A percentile compares a stretch with the other conserved stretches of the same genome.
Conservation (phyloP, 192 early-diverging fungal species). For the Coemansia sp. region DNA sequence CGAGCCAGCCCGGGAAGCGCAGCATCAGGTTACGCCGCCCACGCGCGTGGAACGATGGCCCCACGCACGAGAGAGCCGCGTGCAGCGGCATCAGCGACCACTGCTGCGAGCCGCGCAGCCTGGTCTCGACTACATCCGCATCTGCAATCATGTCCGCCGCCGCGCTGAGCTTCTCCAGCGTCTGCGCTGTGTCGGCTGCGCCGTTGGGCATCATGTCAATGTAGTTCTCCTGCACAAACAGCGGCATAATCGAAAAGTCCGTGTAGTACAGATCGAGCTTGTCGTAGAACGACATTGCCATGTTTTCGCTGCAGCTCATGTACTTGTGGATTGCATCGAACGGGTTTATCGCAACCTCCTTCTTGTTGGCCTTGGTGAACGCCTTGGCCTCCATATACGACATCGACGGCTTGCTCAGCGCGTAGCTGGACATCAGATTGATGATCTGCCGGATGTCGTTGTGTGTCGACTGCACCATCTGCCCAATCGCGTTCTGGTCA, state of each 20-base stretch:
- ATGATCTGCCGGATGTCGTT: slow-evolving; percentile 97
- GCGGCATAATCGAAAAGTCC: slow-evolving; percentile 80
- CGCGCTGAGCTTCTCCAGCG: slow-evolving; percentile 64
- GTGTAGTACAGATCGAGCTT: slow-evolving; percentile 90
- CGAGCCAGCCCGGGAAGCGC: slow-evolving; percentile 72
- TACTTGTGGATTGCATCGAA: slow-evolving; percentile 77
- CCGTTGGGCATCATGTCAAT: slow-evolving; percentile 63
- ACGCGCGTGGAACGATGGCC: slow-evolving; percentile 78
- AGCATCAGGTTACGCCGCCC: slow-evolving; percentile 56
- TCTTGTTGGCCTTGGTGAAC: slow-evolving; percentile 47
- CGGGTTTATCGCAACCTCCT: slow-evolving; percentile 61
- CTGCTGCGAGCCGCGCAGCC: slow-evolving; percentile 78
- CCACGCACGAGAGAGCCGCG: slow-evolving; percentile 77
- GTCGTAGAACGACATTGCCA: slow-evolving; percentile 58
- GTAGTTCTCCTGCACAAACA: slow-evolving; percentile 98
- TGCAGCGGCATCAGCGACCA: slow-evolving; percentile 93
- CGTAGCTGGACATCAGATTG: slow-evolving; percentile 91
- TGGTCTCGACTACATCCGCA: slow-evolving; percentile 74
- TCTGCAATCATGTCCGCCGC: slow-evolving; percentile 88
- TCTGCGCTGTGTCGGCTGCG: slow-evolving; percentile 31
- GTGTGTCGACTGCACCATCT: slow-evolving; percentile 75
- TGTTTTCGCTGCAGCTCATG: slow-evolving; percentile 55
- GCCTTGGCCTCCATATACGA: slow-evolving; percentile 78
- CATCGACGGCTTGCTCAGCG: slow-evolving; percentile 64
- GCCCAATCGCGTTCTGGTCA: slow-evolving; percentile 72